Base-by-base conservation (phyloP, 495 filamentous ascomycete species). In the Rostrohypoxylon terebratum region DNA sequence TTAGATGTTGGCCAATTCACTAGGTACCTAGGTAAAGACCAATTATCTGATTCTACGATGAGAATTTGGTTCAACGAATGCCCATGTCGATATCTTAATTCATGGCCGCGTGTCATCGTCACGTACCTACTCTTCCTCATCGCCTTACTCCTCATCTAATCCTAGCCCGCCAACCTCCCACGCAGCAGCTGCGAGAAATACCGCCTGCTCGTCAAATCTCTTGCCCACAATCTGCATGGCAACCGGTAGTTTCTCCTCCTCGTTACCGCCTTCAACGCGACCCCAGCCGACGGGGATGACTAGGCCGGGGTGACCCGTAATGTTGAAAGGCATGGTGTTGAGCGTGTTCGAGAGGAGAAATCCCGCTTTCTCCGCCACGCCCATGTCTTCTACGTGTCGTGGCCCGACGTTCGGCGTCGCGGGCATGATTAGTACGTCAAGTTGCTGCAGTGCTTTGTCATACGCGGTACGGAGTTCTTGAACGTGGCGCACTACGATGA, bases 241-340 rank as follows among this genome's bases (percentile, higher is more conserved):
- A 5, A 85, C 81, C 4, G 85, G 85, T 54, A 86, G 53, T 68
- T 78, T 79, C 21, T 79, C 76, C 1, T 81, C 82, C 51, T 20
- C 55, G 3, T 4, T 13, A 8, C 23, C 23, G 2, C 23, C 48
- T 14, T 74, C 77, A 0, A 78, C 76, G 0, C 69, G 48, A n/a
- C 73, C 75, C 75, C 80, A 80, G 1, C 86, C 85, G 44, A 83
- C 73, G 0, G 86, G 86, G 34, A 87, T 80, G 0, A 80, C 78
- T 57, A 89, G 66, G 0, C 82, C 86, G 0, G 87, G 86, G 69
- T 87, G 86, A 0, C 86, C 86, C 0, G 86, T 86, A n/a, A 83
- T 76, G 72, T 89, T 83, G 69, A 89, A 87, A 13, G 82, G 77
- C 45, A 81, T 80, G n/a, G 85, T 87, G 50, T 87, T 87, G 33